Conservation (phyloP, 441 rosid genomes). For the Flueggea neowawraea region DNA sequence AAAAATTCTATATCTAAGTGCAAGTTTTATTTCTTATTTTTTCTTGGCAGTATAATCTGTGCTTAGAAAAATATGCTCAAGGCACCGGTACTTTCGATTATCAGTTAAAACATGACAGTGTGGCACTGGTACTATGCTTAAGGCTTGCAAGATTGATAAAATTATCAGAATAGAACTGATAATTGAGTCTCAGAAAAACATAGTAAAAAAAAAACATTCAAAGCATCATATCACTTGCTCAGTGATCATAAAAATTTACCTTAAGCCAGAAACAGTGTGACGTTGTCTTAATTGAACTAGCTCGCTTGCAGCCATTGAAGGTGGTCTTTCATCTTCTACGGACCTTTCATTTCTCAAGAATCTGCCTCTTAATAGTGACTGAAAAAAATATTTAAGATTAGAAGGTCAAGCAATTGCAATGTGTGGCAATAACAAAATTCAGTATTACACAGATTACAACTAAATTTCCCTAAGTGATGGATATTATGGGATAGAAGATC, state of each 20-base stretch:
- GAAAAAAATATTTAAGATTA: conserved; percentile 17
- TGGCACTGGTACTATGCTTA: too few relatives aligned
- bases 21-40: too few relatives aligned
- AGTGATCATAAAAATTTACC: conserved; percentile 34
- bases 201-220: not conserved
- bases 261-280: conserved; percentile 90
- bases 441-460: too few relatives aligned
- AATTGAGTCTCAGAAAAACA: not conserved
- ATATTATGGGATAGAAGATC: too few relatives aligned
- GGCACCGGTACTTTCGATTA: too few relatives aligned
- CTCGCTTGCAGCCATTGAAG: conserved; percentile 83
- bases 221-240: not conserved
- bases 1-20: too few relatives aligned
- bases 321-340: conserved; percentile 73
- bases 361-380: conserved; percentile 96
- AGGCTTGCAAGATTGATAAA: not conserved
- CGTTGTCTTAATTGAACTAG: conserved; percentile 87
- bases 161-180: not conserved
- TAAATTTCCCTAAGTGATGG: too few relatives aligned
- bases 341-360: conserved; percentile 89
- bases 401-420: not conserved
- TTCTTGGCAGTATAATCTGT: too few relatives aligned
- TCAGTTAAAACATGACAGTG: too few relatives aligned
- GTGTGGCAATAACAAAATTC: not conserved
- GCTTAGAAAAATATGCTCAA: too few relatives aligned